These are phyloP conservation scores for Penicillium subrubescens DNA, from an alignment of 495 filamentous ascomycete genomes.

Conservation along the genomic window DNA sequence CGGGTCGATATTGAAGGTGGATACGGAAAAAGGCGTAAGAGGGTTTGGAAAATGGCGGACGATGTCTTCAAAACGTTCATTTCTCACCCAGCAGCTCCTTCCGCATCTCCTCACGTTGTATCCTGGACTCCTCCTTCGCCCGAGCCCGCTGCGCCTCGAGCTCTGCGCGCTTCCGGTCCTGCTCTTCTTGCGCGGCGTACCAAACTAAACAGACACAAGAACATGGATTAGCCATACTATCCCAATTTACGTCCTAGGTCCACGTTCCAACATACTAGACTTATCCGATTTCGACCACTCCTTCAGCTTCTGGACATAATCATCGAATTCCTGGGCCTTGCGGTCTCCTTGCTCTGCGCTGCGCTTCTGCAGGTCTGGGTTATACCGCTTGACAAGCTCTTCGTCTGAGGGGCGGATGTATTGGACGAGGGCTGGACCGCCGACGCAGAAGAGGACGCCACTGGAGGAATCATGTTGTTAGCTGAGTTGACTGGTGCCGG, in stretches of 20 bases:
- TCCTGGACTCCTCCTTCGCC: conserved; percentile 52
- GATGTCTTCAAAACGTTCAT: conserved; percentile 16
- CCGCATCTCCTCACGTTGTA: conserved; percentile 60
- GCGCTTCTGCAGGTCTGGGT: conserved; percentile 85
- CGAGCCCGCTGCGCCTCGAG: conserved; percentile 51
- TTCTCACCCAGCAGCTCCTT: conserved; percentile 48
- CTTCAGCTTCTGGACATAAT: conserved; percentile 81
- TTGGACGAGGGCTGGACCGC: conserved; percentile 81
- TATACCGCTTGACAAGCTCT: conserved; percentile 90
- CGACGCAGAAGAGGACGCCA: conserved; percentile 67
- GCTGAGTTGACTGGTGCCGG: conserved; percentile 3
- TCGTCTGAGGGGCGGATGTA: conserved; percentile 86
- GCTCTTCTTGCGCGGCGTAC: conserved; percentile 68
- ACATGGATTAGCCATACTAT: neutral
- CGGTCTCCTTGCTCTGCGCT: conserved; percentile 73
- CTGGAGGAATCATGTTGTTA: conserved; percentile 45
- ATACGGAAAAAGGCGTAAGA: neutral
- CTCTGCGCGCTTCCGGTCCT: conserved; percentile 47
- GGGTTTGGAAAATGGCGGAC: neutral
- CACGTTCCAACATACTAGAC: conserved; percentile 58
- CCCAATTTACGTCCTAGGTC: neutral
- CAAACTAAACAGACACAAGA: conserved; percentile 59
- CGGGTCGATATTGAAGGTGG: neutral
- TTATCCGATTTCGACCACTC: conserved; percentile 89
- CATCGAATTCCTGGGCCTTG: conserved; percentile 80